Evolutionary conservation across 306 rosid genomes (phyloP).

Genomic region (Malus domestica): DNA sequence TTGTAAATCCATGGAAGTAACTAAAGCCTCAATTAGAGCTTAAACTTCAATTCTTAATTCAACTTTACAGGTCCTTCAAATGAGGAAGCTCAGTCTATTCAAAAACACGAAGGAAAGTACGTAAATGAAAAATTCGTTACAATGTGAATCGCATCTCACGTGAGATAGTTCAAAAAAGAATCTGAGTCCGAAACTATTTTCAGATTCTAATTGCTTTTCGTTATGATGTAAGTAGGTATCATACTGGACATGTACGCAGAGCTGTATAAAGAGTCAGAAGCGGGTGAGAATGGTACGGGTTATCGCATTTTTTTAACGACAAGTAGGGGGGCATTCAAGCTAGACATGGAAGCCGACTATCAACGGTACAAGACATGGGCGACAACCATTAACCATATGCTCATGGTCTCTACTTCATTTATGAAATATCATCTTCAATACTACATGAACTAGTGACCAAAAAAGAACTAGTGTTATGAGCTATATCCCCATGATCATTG

Average conservation of each 20-base stretch:
- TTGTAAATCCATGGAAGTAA: neutral
- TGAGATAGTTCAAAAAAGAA: too few relatives aligned
- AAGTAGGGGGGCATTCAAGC: conserved; percentile 68
- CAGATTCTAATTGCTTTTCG: too few relatives aligned
- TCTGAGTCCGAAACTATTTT: too few relatives aligned
- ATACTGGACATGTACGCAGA: conserved; percentile 63
- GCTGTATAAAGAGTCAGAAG: conserved; percentile 59
- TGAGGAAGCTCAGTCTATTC: conserved; percentile 56
- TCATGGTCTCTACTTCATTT: conserved; percentile 57
- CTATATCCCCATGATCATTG: neutral
- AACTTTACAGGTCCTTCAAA: conserved; percentile 7
- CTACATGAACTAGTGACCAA: neutral
- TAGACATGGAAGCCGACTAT: conserved; percentile 74
- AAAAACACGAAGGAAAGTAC: conserved; percentile 67
- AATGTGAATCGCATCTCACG: too few relatives aligned
- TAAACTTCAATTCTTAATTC: neutral
- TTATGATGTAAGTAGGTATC: neutral
- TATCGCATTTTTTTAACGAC: conserved; percentile 67
- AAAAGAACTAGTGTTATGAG: neutral
- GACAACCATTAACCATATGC: conserved; percentile 65
- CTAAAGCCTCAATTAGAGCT: neutral
- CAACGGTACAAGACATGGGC: conserved; percentile 71
- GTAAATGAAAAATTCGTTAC: neutral
- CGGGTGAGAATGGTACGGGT: conserved; percentile 48
- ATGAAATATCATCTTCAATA: conserved; percentile 35